phyloP scores from a whole-genome alignment of 1,284 basidiomycete species.

The Coriolopsis trogii region DNA sequence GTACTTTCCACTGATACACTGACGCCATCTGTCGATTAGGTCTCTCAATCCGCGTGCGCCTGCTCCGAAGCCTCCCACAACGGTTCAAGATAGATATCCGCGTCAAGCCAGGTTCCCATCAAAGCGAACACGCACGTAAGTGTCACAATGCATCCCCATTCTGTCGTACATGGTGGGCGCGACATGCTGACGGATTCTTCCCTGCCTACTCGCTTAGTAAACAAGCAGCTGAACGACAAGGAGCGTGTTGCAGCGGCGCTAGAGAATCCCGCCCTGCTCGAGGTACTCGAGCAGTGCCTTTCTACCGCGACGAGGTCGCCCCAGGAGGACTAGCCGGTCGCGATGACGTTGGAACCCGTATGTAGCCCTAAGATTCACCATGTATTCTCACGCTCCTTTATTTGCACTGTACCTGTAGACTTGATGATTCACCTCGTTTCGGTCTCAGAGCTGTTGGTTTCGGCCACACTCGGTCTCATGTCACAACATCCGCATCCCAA shows the following conservation, averaged over 20 bases:
- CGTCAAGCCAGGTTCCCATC: constrained; percentile 94
- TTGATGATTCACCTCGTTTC: too few relatives aligned
- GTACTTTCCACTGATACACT: background rate
- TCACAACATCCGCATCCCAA: too few relatives aligned
- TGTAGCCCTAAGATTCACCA: constrained; percentile 9
- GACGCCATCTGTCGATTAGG: constrained; percentile 49
- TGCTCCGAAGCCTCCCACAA: constrained; percentile 88
- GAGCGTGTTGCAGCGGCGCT: constrained; percentile 97
- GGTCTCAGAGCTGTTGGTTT: too few relatives aligned
- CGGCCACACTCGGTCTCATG: too few relatives aligned
- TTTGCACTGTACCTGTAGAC: constrained; percentile 17
- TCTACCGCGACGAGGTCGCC: constrained; percentile 20
- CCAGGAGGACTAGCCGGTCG: constrained; percentile 4
- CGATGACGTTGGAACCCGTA: background rate
- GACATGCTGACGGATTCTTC: background rate
- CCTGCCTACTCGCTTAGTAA: constrained; percentile 57
- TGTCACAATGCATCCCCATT: background rate
- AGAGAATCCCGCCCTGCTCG: constrained; percentile 87
- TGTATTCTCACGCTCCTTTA: constrained; percentile 16
- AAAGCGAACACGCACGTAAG: constrained; percentile 87
- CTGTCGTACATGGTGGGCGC: background rate
- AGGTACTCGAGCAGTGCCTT: constrained; percentile 90
- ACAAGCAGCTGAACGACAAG: constrained; percentile 99
- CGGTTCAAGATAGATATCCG: constrained; percentile 96
- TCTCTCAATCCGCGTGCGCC: constrained; percentile 88